Percentiles rank a stretch among this genome's conserved stretches.
Conservation (phyloP, 306 rosid species). For the Cotoneaster glaucophyllus region DNA sequence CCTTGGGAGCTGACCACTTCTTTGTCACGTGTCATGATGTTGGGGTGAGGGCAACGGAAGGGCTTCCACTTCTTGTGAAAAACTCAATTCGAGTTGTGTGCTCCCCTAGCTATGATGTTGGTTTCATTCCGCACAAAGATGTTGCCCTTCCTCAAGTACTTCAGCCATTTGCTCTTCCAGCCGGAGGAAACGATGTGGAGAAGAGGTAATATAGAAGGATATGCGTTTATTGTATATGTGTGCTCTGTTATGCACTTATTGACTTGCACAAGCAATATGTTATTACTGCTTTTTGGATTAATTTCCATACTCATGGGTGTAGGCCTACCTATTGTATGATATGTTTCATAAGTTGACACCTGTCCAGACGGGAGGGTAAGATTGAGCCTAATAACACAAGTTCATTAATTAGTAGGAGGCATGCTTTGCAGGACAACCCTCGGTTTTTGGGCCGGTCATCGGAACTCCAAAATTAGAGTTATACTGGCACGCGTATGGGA, state of each 20-base stretch:
- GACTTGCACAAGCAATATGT: background rate
- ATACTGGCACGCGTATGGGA: slow-evolving; percentile 92
- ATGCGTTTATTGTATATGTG: background rate
- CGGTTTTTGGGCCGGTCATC: slow-evolving; percentile 97
- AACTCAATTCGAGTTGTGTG: slow-evolving; percentile 92
- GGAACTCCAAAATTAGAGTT: slow-evolving; percentile 93
- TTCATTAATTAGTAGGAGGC: background rate
- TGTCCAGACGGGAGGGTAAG: background rate
- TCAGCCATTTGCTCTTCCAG: slow-evolving; percentile 96
- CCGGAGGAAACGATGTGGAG: slow-evolving; percentile 87
- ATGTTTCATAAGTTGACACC: background rate
- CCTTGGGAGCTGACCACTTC: slow-evolving; percentile 94
- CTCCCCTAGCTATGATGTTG: slow-evolving; percentile 95
- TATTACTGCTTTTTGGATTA: background rate
- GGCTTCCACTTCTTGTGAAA: slow-evolving; percentile 75
- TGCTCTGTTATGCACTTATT: background rate
- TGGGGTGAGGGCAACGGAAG: slow-evolving; percentile 96
- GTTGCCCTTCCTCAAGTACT: slow-evolving; percentile 93
- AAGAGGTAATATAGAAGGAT: slow-evolving; percentile 49
- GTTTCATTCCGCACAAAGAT: slow-evolving; percentile 96
- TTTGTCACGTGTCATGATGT: slow-evolving; percentile 98
- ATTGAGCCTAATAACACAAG: background rate
- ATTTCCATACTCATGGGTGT: background rate
- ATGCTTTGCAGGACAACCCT: slow-evolving; percentile 68
- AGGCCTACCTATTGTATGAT: background rate